These are phyloP conservation scores for Lentinula aciculospora DNA, from an alignment of 768 basidiomycete genomes.

Conservation along the genomic window DNA sequence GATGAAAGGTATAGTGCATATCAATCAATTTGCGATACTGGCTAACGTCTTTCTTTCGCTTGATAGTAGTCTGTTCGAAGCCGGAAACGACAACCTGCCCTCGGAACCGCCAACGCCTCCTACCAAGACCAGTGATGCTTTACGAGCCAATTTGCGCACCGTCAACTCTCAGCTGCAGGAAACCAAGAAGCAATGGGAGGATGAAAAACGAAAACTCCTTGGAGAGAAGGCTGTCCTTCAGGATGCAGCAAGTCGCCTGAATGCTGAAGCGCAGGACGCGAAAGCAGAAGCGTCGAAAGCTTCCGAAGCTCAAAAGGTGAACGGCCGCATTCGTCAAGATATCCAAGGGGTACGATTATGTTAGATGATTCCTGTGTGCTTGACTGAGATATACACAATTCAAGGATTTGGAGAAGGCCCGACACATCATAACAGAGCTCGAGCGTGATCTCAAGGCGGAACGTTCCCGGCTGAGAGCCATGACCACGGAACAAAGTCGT, in stretches of 20 bases:
- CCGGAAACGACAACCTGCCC: conserved; percentile 39
- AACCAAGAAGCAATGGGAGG: conserved; percentile 66
- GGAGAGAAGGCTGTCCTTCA: conserved; percentile 72
- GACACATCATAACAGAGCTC: conserved; percentile 57
- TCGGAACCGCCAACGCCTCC: conserved; percentile 64
- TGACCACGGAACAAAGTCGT: conserved; percentile 59
- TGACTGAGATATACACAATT: background rate
- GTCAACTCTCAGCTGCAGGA: conserved; percentile 59
- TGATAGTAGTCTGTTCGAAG: conserved; percentile 45
- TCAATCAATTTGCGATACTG: background rate
- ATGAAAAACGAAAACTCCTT: conserved; percentile 56
- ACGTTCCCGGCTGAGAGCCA: conserved; percentile 54
- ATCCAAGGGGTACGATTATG: conserved; percentile 47
- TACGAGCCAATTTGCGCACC: conserved; percentile 51
- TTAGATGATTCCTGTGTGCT: background rate
- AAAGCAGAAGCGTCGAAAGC: conserved; percentile 54
- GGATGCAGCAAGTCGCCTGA: conserved; percentile 62
- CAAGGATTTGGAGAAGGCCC: conserved; percentile 71
- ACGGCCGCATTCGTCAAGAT: conserved; percentile 41
- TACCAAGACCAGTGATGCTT: conserved; percentile 59
- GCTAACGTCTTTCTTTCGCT: conserved; percentile 2
- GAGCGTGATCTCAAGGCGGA: conserved; percentile 70
- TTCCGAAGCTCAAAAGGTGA: conserved; percentile 45
- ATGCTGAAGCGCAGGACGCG: conserved; percentile 49
- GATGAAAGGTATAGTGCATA: conserved; percentile 55